Evolutionary conservation across 805 yeast genomes (phyloP).

Genomic region (Wickerhamomyces chaumierensis): DNA sequence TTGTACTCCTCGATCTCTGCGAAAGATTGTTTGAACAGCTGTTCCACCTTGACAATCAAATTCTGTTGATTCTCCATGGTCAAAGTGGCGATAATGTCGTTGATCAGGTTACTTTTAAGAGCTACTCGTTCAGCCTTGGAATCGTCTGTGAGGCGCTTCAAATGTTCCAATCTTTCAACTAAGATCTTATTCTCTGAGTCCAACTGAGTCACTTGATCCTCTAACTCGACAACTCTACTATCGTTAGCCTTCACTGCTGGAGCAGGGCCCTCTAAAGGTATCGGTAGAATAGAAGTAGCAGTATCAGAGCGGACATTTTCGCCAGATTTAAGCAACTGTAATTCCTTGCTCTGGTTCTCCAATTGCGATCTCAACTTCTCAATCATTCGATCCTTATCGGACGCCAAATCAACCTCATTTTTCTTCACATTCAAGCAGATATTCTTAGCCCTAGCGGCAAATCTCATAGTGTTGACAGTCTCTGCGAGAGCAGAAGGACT

Average conservation of each 20-base stretch:
- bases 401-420: constrained; percentile 26
- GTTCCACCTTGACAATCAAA: constrained; percentile 32
- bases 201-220: constrained; percentile 30
- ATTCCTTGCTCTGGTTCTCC: constrained; percentile 48
- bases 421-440: constrained; percentile 58
- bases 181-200: constrained; percentile 55
- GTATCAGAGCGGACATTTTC: not conserved
- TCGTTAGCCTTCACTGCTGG: too few relatives aligned
- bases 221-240: not conserved
- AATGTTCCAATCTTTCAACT: constrained; percentile 59
- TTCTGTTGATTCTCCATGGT: constrained; percentile 23
- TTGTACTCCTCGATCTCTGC: constrained; percentile 48
- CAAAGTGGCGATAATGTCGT: constrained; percentile 36
- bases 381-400: constrained; percentile 39
- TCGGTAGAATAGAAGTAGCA: constrained; percentile 2
- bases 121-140: constrained; percentile 43
- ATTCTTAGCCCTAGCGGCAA: constrained; percentile 90
- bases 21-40: constrained; percentile 34
- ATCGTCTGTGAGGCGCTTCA: constrained; percentile 51
- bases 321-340: constrained; percentile 24
- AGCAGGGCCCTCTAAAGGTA: too few relatives aligned
- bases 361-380: constrained; percentile 47
- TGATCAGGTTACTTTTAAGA: constrained; percentile 47
- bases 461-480: constrained; percentile 76
- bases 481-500: constrained; percentile 55